Evolutionary conservation across 768 basidiomycete species (phyloP).

Genomic region (Lactarius sanguifluus): DNA sequence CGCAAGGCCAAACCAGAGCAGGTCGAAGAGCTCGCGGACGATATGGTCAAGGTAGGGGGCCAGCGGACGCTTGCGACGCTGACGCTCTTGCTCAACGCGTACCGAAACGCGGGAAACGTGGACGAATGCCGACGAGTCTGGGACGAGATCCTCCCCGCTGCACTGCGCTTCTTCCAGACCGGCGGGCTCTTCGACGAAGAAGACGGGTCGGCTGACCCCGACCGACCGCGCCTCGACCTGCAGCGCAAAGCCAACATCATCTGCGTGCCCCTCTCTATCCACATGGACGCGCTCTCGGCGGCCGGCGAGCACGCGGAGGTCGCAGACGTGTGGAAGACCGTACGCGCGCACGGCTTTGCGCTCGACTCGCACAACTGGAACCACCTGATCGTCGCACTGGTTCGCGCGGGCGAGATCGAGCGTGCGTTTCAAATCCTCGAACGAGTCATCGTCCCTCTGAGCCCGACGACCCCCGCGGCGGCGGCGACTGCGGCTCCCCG

Average conservation of each 20-base stretch:
- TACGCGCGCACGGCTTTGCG: conserved; percentile 61
- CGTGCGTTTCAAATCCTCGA: conserved; percentile 84
- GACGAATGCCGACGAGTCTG: conserved; percentile 62
- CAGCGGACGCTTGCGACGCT: conserved; percentile 59
- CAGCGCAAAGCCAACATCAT: conserved; percentile 55
- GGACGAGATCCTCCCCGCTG: conserved; percentile 64
- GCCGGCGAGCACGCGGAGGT: conserved; percentile 62
- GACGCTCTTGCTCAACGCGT: conserved; percentile 66
- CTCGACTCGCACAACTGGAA: conserved; percentile 95
- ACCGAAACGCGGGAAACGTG: conserved; percentile 58
- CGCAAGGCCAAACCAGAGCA: conserved; percentile 45
- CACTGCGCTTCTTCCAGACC: conserved; percentile 42
- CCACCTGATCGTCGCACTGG: conserved; percentile 68
- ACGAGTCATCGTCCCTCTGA: conserved; percentile 63
- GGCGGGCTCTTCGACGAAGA: conserved; percentile 38
- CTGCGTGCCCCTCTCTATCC: conserved; percentile 76
- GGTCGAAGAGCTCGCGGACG: conserved; percentile 56
- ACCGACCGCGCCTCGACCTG: conserved; percentile 18
- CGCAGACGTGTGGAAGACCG: conserved; percentile 62
- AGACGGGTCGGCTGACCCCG: conserved; percentile 31
- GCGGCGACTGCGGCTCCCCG: conserved; percentile 9
- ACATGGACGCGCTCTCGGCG: conserved; percentile 70
- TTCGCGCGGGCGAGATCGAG: conserved; percentile 78
- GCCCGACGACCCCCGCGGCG: conserved; percentile 26
- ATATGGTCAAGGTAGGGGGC: conserved; percentile 54